Base-by-base conservation (phyloP, 441 rosid species). In the Sinapis alba region DNA sequence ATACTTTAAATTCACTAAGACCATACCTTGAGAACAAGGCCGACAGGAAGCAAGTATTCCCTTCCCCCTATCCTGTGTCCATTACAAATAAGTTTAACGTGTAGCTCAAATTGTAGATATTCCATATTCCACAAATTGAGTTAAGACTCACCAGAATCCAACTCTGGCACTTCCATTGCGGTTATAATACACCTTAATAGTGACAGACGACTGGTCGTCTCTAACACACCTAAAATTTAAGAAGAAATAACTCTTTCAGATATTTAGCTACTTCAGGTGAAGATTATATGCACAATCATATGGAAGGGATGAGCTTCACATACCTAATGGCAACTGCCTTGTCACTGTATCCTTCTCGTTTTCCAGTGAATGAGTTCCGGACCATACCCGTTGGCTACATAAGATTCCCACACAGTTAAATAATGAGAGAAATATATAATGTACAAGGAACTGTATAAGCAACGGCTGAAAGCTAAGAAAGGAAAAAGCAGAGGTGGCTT, bases 101-200 rank as follows among this genome's bases (percentile, higher is more conserved):
- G 79, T 54, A 28, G 68, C 19, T 64, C 47, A 77, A 57, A 9
- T 21, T 15, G 63, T 50, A 71, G 62, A 58, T 34, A 72, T 54
- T 27, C 1, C 62, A 69, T 41, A 54, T 69, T 69, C 12, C 30
- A 74, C 58, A 69, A 1, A 7, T 19, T 15, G 27, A 74, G 60
- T 59, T 34, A 72, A 64, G 58, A 77, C 93, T 86, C 75, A 96
- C 99, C 99, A 96, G 85, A 96, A 85, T 82, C 99, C 98, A 79
- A 96, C 83, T 79, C 97, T 82, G 72, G 96, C 98, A 84, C 98
- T 96, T 74, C 99, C 99, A 82, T 88, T 96, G 68, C 84, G 90
- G 79, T 91, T 89, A 80, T 93, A 96, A 81, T 96, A 93, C 76
- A 96, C 68, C 77, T 90, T 93, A 65, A 93, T 79, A 28, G 97